phyloP scores from a whole-genome alignment of 2,329 filamentous ascomycete species.

The Trichophyton mentagrophytes region DNA sequence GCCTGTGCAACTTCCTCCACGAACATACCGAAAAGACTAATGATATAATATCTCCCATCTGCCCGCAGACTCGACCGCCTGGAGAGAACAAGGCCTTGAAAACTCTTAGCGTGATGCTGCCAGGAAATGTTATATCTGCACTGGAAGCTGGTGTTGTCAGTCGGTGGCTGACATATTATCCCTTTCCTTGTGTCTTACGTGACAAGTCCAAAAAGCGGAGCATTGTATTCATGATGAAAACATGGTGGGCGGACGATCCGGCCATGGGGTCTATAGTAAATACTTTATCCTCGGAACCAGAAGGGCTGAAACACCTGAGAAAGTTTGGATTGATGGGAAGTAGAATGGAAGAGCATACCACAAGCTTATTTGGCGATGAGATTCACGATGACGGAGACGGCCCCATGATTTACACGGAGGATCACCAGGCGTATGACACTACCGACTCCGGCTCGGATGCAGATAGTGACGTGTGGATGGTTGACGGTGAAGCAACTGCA shows the following conservation, averaged over 20 bases:
- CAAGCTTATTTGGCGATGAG: not conserved
- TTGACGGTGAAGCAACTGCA: conserved; percentile 41
- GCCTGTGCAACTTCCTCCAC: conserved; percentile 30
- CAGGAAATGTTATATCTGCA: conserved; percentile 44
- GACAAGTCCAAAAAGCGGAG: conserved; percentile 36
- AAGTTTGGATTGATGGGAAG: conserved; percentile 33
- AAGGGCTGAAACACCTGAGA: conserved; percentile 31
- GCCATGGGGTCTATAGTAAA: conserved; percentile 34
- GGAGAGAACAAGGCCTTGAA: conserved; percentile 32
- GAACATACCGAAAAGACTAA: conserved; percentile 26
- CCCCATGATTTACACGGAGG: not conserved
- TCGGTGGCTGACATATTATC: conserved; percentile 61
- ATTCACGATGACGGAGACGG: not conserved
- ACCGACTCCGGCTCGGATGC: conserved; percentile 31
- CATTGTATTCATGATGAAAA: conserved; percentile 30
- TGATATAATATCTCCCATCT: conserved; percentile 26
- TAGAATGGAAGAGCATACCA: conserved; percentile 23
- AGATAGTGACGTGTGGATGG: conserved; percentile 41
- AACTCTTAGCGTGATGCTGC: conserved; percentile 51
- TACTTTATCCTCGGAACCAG: conserved; percentile 25
- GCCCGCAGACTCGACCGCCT: conserved; percentile 29
- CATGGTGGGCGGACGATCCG: conserved; percentile 31
- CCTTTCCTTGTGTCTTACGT: conserved; percentile 48
- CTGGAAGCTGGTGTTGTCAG: conserved; percentile 55
- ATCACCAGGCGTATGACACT: not conserved